Base-by-base conservation (phyloP, 139 green algal species). In the Coelastrella sp. region DNA sequence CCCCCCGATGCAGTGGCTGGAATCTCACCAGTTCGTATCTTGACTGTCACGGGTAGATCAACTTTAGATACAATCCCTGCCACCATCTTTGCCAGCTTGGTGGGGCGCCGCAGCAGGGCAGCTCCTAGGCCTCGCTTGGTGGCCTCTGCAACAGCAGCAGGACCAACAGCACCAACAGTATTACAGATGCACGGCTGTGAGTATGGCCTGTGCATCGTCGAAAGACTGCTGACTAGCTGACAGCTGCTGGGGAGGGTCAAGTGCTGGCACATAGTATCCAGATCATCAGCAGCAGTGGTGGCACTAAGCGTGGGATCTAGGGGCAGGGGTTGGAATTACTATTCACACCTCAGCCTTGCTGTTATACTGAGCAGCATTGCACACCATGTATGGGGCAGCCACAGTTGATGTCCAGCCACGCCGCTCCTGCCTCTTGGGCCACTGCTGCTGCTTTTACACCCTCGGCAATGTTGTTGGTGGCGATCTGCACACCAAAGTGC, bases 401-500 rank as follows among this genome's bases (percentile, higher is more conserved):
- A 84, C 93, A 97, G 92, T 99, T 99, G 56, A 99, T 92, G 90
- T 99, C 97, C 7, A 99, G 22, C 70, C 92, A 98, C 20, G 91
- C 70, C 0, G 96, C 96, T 0, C 96, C 96, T 7, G 90, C 90
- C 65, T 92, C 89, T 17, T 93, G 89, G 27, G 96, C 96, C 63
- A 97, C 82, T 73, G 90, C 57, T 0, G 84, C 94, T 4, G 96
- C 96, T 17, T 79, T 76, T 6, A 97, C 84, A 24, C 96, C 96
- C 91, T 98, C 96, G 0, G 87, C 89, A 60, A 98, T 98, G 15
- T 90, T 90, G 57, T 98, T 98, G 74, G 95, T 97, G 7, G 96
- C 96, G 7, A 99, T 84, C 74, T 96, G 94, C 8, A 95, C 90
- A 9, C 95, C 95, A 82, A 95, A 97, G 75, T 85, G 92, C 1